Evolutionary conservation across 352 stramenopile species (phyloP), one percentile per base, ranked within the genome.

Genomic region (Globisporangium spiculum): DNA sequence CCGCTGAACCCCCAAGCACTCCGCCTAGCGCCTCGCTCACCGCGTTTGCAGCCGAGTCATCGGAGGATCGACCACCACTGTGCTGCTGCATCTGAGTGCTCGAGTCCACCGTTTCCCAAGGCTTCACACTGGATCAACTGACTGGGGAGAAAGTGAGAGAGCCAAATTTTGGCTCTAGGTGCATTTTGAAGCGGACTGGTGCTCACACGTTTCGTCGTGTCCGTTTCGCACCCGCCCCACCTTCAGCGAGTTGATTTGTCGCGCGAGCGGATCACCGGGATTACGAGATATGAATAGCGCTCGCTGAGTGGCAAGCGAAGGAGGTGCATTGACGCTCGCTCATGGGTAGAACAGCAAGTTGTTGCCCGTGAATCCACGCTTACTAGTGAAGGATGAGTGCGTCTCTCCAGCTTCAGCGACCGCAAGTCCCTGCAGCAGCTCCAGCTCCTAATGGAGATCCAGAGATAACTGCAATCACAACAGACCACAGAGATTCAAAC

Each of bases 21-120:
- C 62, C 76, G 32, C 70, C 72, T 2, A 89, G 55, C 4, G 76
- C 77, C 22, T 89, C 78, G 24, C 72, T 75, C 2, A 87, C 77
- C 16, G 81, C 80, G 55, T 60, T 70, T 16, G 71, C 78, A 54
- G 72, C 73, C 50, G 71, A 73, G 18, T 34, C 63, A 26, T 63
- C 14, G 12, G 24, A 54, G 12, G 56, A 60, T 22, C 32, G 41
- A 14, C 34, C 22, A 9, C 36, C 60, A 8, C 18, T 52, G n/a
- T n/a, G 41, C 41, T 27, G 24, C 22, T 69, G 64, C 54, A 69
- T 69, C 24, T 22, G 6, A 10, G 32, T 10, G 32, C 32, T 36
- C 32, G 32, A 36, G 32, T 10, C 6, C 6, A 36, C 32, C 32
- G 32, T 9, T 36, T 5, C 3, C 32, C 32, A 36, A 6, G 5